Evolutionary conservation across 2,329 filamentous ascomycete genomes (phyloP), one percentile per base, ranked within the genome.

Genomic region (Nigrospora sphaerica): DNA sequence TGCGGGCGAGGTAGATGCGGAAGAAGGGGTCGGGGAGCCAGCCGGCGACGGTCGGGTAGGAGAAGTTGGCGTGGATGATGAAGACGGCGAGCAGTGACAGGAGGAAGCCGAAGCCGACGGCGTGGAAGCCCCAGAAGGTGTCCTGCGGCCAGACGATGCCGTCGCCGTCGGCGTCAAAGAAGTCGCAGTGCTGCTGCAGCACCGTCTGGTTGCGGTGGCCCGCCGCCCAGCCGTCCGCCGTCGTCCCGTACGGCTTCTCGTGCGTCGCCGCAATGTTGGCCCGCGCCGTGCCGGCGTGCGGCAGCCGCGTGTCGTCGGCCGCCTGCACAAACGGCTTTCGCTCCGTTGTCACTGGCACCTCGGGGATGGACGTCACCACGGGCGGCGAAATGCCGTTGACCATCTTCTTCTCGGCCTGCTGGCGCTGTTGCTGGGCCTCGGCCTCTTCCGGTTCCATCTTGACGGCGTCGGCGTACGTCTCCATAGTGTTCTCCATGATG

Each of bases 111-210:
- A 71, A 77, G 19, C 74, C 73, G 14, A 73, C 64, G 5, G 59
- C 58, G 39, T 67, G 62, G 54, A 73, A 74, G 12, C 73, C 72
- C 16, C 48, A 42, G 57, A 67, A 78, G 2, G 74, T 78, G 55
- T 78, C 75, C 2, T 50, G 54, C 0, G 76, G 74, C 69, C 68
- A 77, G 49, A 79, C 72, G n/a, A 78, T 59, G 32, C 71, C 71
- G 54, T 78, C 75, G 28, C 58, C 53, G 54, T 78, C 74, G 16
- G 32, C 38, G 56, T 79, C 75, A 52, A 73, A 80, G 63, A 74
- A 78, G 18, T 63, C 62, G 53, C 68, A 67, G 56, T 79, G 76
- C 53, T 79, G 75, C 54, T 77, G 72, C 3, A 79, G 64, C 12
- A 77, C 62, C 17, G 60, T 68, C 44, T 64, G 57, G 18, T 67